These are phyloP conservation scores for Mucor velutinosus DNA, from an alignment of 371 early-diverging fungal genomes.

Conservation along the genomic window DNA sequence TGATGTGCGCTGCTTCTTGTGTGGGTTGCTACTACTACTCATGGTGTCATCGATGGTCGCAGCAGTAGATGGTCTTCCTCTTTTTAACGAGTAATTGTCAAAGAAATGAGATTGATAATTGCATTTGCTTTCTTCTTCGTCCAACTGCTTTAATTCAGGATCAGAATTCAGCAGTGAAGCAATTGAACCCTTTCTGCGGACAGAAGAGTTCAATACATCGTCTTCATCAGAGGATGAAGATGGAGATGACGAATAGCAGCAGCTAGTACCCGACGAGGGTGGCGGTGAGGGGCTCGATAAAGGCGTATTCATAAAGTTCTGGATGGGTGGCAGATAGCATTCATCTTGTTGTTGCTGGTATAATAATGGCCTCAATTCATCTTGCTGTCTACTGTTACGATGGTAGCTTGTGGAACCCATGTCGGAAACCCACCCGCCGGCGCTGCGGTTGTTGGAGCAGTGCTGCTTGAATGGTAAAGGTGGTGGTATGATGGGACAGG, in stretches of 20 bases:
- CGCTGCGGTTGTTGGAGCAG: conserved; percentile 5
- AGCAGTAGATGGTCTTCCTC: conserved; percentile 25
- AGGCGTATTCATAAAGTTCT: conserved; percentile 23
- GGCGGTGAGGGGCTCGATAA: conserved; percentile 27
- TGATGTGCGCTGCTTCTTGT: not conserved
- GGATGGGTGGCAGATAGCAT: conserved; percentile 38
- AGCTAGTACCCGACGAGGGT: not conserved
- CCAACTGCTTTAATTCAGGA: conserved; percentile 27
- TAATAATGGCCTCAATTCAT: conserved; percentile 23
- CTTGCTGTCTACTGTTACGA: not conserved
- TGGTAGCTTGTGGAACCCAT: conserved; percentile 16
- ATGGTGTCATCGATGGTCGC: not conserved
- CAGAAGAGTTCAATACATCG: conserved; percentile 7
- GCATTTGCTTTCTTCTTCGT: conserved; percentile 18
- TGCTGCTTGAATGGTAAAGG: not conserved
- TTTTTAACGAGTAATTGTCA: conserved; percentile 16
- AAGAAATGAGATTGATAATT: conserved; percentile 22
- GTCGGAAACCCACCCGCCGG: conserved; percentile 14
- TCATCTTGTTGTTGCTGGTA: conserved; percentile 14
- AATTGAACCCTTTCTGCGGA: conserved; percentile 44
- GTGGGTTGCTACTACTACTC: no score
- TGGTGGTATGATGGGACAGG: no score
- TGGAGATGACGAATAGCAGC: conserved; percentile 15
- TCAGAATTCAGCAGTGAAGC: conserved; percentile 46
- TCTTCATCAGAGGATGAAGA: conserved; percentile 18